phyloP scores from a whole-genome alignment of 2,329 filamentous ascomycete species.

The Penicillium sp. region DNA sequence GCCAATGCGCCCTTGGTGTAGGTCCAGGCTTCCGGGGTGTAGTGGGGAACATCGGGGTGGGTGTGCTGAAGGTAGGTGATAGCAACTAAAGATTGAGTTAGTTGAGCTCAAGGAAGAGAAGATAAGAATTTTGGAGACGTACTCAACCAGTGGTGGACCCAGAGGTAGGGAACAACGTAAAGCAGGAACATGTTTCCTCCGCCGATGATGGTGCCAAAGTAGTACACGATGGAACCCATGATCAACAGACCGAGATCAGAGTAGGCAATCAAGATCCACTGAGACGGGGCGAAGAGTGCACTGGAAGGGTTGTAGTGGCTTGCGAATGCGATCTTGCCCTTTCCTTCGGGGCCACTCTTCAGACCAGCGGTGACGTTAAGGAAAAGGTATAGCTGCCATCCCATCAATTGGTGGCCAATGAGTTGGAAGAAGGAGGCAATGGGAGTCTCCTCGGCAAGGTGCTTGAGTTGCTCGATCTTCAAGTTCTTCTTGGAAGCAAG shows the following conservation, averaged over 20 bases:
- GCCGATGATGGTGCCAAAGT: constrained; percentile 56
- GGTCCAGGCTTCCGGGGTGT: constrained; percentile 61
- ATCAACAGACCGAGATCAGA: constrained; percentile 63
- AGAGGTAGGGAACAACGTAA: constrained; percentile 67
- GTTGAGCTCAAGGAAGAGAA: background rate
- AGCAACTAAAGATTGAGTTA: constrained; percentile 52
- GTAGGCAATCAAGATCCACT: constrained; percentile 58
- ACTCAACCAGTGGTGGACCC: constrained; percentile 72
- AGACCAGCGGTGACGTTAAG: constrained; percentile 58
- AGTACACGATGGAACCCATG: constrained; percentile 55
- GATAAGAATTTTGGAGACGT: constrained; percentile 29
- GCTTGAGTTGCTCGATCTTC: constrained; percentile 54
- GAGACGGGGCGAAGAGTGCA: constrained; percentile 61
- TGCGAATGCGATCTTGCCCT: constrained; percentile 22
- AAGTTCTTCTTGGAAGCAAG: constrained; percentile 44
- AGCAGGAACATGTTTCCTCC: constrained; percentile 59
- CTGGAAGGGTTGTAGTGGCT: constrained; percentile 65
- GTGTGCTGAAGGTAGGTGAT: constrained; percentile 78
- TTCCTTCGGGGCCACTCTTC: constrained; percentile 45
- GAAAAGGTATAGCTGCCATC: constrained; percentile 66
- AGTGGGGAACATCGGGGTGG: constrained; percentile 60
- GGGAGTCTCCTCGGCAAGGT: constrained; percentile 61
- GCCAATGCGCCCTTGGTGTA: constrained; percentile 64
- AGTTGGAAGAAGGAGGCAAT: constrained; percentile 57
- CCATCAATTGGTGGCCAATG: constrained; percentile 64